Percentiles rank a stretch among this genome's conserved stretches.
These are phyloP conservation scores for Ceratobasidium sp. DNA, from an alignment of 1,284 basidiomycete species.

Conservation along the genomic window DNA sequence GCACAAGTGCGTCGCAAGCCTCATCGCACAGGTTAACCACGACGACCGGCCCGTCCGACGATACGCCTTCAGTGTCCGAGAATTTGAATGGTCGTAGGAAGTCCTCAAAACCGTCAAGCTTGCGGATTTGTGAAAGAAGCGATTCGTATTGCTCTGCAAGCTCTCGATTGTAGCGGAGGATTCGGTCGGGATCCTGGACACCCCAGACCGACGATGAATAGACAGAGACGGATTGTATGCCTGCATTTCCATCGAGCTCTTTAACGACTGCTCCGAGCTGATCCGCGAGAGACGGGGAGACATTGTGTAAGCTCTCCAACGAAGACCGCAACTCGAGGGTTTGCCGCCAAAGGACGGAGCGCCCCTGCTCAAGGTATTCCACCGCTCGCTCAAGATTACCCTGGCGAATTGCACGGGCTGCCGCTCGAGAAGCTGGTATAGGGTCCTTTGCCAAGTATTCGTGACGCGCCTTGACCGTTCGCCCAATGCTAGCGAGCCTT, in stretches of 20 bases:
- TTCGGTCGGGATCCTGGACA: conserved; percentile 20
- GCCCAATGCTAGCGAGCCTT: conserved; percentile 9
- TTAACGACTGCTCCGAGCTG: conserved; percentile 31
- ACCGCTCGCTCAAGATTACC: conserved; percentile 36
- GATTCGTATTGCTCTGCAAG: conserved; percentile 27
- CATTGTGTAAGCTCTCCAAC: conserved; percentile 1
- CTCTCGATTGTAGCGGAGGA: conserved; percentile 7
- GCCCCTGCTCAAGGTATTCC: conserved; percentile 42
- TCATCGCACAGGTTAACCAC: conserved; percentile 38
- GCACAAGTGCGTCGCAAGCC: conserved; percentile 41
- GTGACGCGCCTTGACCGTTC: conserved; percentile 16
- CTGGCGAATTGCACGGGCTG: conserved; percentile 31
- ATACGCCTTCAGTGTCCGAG: conserved; percentile 12
- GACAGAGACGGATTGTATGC: background rate
- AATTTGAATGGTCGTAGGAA: conserved; percentile 36
- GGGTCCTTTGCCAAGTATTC: conserved; percentile 32
- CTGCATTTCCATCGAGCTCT: conserved; percentile 7
- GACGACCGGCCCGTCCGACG: conserved; percentile 34
- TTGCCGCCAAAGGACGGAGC: conserved; percentile 41
- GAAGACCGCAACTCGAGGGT: conserved; percentile 32
- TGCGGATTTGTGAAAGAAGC: conserved; percentile 32
- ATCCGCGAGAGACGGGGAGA: conserved; percentile 17
- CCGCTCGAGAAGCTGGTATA: conserved; percentile 31
- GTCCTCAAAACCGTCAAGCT: conserved; percentile 32
- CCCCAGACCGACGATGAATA: background rate